Conservation (phyloP, 805 yeast species). For the Novakomyces olei region DNA sequence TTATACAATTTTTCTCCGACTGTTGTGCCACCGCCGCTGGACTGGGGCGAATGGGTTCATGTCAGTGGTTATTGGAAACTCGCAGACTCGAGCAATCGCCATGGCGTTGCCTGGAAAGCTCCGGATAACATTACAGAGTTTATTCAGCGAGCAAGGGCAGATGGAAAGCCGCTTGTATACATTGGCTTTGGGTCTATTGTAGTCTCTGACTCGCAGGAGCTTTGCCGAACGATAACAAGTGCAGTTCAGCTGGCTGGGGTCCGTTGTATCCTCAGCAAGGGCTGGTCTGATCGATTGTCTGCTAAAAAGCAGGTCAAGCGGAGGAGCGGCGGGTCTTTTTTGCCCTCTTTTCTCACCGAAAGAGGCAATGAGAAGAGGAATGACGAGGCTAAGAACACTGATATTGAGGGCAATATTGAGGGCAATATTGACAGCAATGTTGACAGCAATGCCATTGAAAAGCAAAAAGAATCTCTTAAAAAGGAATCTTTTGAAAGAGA, state of each 20-base stretch:
- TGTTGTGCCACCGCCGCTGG: slow-evolving; percentile 79
- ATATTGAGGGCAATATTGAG: no score
- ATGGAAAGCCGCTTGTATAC: slow-evolving; percentile 53
- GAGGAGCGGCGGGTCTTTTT: no score
- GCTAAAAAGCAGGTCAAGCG: no score
- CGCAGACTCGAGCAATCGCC: slow-evolving; percentile 26
- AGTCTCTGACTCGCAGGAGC: slow-evolving; percentile 54
- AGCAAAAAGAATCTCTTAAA: no score
- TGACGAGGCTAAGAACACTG: slow-evolving; percentile 16
- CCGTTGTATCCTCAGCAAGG: slow-evolving; percentile 69
- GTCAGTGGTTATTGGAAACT: slow-evolving; percentile 93
- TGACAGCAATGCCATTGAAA: no score
- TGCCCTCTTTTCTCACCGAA: no score
- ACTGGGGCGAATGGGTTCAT: slow-evolving; percentile 84
- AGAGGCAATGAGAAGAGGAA: no score
- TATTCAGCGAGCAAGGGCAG: slow-evolving; percentile 35
- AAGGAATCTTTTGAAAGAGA: no score
- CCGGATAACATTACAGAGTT: slow-evolving; percentile 36
- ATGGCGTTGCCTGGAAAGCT: slow-evolving; percentile 32
- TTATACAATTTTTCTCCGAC: slow-evolving; percentile 73
- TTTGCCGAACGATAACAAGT: slow-evolving; percentile 55
- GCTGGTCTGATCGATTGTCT: slow-evolving; percentile 65
- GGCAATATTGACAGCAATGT: no score
- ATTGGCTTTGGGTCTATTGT: slow-evolving; percentile 94
- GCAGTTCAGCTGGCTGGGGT: slow-evolving; percentile 68